Base-by-base conservation (phyloP, 805 yeast genomes). In the Saccharomycopsis microspora region DNA sequence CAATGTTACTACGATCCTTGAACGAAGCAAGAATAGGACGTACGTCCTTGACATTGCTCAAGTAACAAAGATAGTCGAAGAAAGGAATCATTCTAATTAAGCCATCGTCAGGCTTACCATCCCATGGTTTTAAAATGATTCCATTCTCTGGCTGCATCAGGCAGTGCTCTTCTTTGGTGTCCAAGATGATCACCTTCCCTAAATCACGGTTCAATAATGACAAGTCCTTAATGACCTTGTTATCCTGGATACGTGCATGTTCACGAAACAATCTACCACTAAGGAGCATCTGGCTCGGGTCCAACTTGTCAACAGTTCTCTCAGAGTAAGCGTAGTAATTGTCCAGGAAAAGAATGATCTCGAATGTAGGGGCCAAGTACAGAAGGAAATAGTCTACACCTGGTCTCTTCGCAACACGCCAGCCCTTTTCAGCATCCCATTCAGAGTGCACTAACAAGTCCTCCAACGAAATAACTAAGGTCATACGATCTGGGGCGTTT, bases 391-490 rank as follows among this genome's bases (percentile, higher is more conserved):
- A 93, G 65, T 94, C 98, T 52, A 87, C 80, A 54, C 98, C 99
- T 34, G 98, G 97, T 70, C 99, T 86, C 72, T 93, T 93, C 32
- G 96, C 97, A 10, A 97, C 90, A 69, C 93, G 82, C 99, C 99
- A 93, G 47, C 98, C 98, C 61, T 78, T 74, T 64, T 85, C 79
- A 56, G 86, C 78, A 49, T 85, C 76, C 98, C 98, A 93, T 54
- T 83, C 85, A 38, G 95, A 80, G 64, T 93, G 96, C 49, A 90
- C 78, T 60, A 93, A 74, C 51, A 93, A 69, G 60, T 93, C 98
- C 58, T 93, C 98, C 59, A 93, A 74, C 32, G 85, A 81, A 57
- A 93, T 64, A 5, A 93, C 97, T 55, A 93, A 71, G 3, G 99
- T 93, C 61, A 85, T 67, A 47, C 90, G 94, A 58, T 85, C 90